These are phyloP conservation scores for Cephaloascus albidus DNA, from an alignment of 805 yeast genomes.

Conservation along the genomic window DNA sequence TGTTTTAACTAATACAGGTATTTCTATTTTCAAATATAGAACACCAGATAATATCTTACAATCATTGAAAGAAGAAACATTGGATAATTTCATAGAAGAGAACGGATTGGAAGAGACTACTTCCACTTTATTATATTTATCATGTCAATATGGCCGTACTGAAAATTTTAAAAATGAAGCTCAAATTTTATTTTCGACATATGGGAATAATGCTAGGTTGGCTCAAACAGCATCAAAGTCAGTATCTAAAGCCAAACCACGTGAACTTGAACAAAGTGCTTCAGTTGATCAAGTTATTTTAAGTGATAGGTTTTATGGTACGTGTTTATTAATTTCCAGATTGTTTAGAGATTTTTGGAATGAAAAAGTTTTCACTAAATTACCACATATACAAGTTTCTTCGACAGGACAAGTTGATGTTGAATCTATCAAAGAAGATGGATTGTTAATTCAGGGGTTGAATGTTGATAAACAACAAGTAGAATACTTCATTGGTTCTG, in stretches of 20 bases:
- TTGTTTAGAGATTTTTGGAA: conserved; percentile 76
- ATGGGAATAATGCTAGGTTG: conserved; percentile 42
- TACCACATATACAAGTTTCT: conserved; percentile 28
- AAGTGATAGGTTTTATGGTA: conserved; percentile 88
- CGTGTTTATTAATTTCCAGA: conserved; percentile 70
- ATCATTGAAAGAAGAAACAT: conserved; percentile 53
- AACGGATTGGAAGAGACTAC: conserved; percentile 90
- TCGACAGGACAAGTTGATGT: conserved; percentile 25
- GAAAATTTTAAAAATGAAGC: conserved; percentile 33
- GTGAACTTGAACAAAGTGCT: conserved; percentile 22
- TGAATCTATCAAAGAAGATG: conserved; percentile 31
- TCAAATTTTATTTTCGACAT: conserved; percentile 39
- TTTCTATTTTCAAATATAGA: conserved; percentile 66
- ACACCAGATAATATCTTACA: conserved; percentile 76
- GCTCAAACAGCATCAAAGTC: background rate
- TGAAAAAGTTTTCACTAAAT: conserved; percentile 48
- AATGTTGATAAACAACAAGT: conserved; percentile 40
- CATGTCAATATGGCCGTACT: conserved; percentile 56
- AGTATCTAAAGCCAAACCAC: conserved; percentile 1
- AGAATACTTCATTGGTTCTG: conserved; percentile 64
- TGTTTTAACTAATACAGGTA: conserved; percentile 70
- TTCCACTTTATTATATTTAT: conserved; percentile 75
- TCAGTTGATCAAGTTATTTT: conserved; percentile 70
- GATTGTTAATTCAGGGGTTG: conserved; percentile 32
- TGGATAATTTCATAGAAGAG: conserved; percentile 60